Base-by-base conservation (phyloP, 2,329 filamentous ascomycete genomes). In the Malbranchea zuffiana region DNA sequence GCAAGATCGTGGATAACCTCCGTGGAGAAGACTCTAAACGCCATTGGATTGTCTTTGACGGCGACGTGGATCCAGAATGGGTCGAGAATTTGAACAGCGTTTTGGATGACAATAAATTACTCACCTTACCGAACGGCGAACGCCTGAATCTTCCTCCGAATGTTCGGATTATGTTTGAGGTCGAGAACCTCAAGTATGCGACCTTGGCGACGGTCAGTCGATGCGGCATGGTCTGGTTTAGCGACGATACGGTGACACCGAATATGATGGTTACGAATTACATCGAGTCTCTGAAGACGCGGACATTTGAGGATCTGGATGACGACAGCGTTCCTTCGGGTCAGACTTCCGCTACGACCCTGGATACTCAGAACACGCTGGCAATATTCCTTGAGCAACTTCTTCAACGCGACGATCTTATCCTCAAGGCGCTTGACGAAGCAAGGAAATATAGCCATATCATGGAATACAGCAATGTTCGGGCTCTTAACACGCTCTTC, bases 191-290 rank as follows among this genome's bases (percentile, higher is more conserved):
- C 42, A 94, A 92, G 56, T 98, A 98, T 56, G 90, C 90, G 24
- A 99, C 90, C 0, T 74, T 98, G 29, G 90, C 90, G 39, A 99
- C 90, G n/a, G 90, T 99, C 54, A 92, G 83, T 78, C 86, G 90
- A 65, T 99, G 90, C 59, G 90, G 90, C 71, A 99, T 99, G 90
- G 92, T 99, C 10, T 99, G 90, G 90, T 98, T 96, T 65, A 98
- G 86, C 56, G 88, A 95, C 52, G 92, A 98, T 54, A 96, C 87
- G 18, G 88, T 99, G 26, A 88, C 85, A 20, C 75, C 88, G 1
- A 74, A 74, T 47, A 94, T 98, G 82, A 82, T 96, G 77, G 80
- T 96, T 26, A 71, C 76, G 44, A 84, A 96, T 61, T 95, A 98
- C 53, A 74, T 98, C 35, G 77, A 90, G 43, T 78, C 80, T 31